Evolutionary conservation across 345 rosid species (phyloP).

Genomic region (Sonneratia alba): DNA sequence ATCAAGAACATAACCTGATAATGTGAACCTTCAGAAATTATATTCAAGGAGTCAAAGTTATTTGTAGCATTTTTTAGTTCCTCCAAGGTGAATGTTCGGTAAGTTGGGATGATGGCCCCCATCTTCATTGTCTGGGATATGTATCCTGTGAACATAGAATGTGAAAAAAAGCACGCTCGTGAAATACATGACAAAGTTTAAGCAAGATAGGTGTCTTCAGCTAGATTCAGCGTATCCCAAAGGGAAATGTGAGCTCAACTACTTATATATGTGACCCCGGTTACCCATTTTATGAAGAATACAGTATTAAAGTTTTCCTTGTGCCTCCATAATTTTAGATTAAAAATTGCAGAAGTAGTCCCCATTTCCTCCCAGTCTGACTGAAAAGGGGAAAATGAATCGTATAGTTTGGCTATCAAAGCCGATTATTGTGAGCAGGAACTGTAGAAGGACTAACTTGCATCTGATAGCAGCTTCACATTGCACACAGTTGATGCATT

Average conservation of each 20-base stretch:
- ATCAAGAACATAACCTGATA: conserved; percentile 22
- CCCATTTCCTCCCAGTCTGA: neutral
- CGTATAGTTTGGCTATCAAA: no score
- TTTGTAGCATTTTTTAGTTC: conserved; percentile 54
- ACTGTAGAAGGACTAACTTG: conserved; percentile 31
- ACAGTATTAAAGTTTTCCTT: neutral
- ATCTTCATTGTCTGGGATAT: conserved; percentile 63
- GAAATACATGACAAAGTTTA: neutral
- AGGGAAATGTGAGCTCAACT: neutral
- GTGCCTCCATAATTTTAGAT: neutral
- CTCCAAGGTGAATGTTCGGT: conserved; percentile 45
- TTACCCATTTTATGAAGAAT: neutral
- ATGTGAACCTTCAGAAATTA: conserved; percentile 22
- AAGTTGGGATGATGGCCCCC: conserved; percentile 45
- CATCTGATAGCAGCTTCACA: conserved; percentile 52
- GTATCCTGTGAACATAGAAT: conserved; percentile 23
- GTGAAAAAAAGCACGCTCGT: neutral
- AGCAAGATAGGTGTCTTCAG: neutral
- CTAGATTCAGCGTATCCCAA: neutral
- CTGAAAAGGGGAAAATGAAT: no score
- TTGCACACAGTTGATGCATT: conserved; percentile 25
- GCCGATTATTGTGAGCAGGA: neutral
- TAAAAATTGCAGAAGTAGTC: neutral
- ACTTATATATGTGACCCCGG: neutral
- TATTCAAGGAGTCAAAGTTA: conserved; percentile 26